These are phyloP conservation scores for Pseudevernia furfuracea DNA, from an alignment of 495 filamentous ascomycete species.

Conservation along the genomic window DNA sequence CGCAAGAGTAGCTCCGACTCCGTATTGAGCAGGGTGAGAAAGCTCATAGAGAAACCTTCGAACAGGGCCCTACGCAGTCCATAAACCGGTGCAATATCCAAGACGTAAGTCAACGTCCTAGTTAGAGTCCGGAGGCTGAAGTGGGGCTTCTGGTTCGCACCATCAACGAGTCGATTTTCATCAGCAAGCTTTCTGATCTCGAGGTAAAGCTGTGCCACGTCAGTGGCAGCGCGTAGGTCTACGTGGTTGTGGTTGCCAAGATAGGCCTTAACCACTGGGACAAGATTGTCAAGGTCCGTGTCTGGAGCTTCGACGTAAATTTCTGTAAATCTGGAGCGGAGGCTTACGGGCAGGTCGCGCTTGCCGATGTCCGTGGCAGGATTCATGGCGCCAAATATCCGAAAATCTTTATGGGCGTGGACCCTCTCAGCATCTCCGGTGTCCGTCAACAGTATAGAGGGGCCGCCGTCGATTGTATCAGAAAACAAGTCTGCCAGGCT, in stretches of 20 bases:
- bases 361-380: conserved; percentile 97
- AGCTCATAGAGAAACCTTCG: conserved; percentile 98
- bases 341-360: conserved; percentile 76
- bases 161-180: conserved; percentile 79
- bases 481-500: conserved; percentile 81
- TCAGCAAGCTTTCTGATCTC: conserved; percentile 75
- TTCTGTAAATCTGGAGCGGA: conserved; percentile 86
- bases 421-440: conserved; percentile 85
- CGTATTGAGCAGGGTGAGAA: conserved; percentile 73
- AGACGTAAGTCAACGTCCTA: conserved; percentile 76
- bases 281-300: conserved; percentile 69
- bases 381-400: conserved; percentile 98
- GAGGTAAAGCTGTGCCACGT: conserved; percentile 78
- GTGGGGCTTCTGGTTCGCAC: conserved; percentile 86
- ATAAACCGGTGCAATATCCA: conserved; percentile 75
- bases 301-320: conserved; percentile 88
- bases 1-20: conserved; percentile 69
- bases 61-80: conserved; percentile 81
- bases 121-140: conserved; percentile 96
- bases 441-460: conserved; percentile 83
- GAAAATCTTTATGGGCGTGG: conserved; percentile 83
- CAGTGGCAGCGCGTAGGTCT: conserved; percentile 58
- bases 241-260: conserved; percentile 59
- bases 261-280: conserved; percentile 79
- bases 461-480: conserved; percentile 52